Base-by-base conservation (phyloP, 2,329 filamentous ascomycete species). In the Diaporthe batatas region DNA sequence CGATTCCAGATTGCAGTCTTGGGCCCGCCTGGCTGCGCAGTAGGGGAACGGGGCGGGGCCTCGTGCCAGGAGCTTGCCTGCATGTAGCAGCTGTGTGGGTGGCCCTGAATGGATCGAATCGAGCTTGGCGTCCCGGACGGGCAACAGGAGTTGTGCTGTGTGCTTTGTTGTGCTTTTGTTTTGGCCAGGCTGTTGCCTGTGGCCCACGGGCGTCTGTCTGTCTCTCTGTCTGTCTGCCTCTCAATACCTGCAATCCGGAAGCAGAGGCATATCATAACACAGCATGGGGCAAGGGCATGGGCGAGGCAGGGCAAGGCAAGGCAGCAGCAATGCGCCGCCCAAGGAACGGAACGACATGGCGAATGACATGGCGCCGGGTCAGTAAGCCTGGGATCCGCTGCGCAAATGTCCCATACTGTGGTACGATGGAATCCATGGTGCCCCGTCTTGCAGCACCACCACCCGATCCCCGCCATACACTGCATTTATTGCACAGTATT, bases 51-150 rank as follows among this genome's bases (percentile, higher is more conserved):
- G 42, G 68, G 68, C 68, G 68, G 68, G 68, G 68, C 68, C 29
- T 23, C 23, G 23, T 51, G 42, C 57, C 42, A 65, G 59, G 59
- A 65, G 59, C 59, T 65, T 58, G 54, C 54, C 54, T 70, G 68
- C 44, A 23, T 47, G 21, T 49, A 36, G 53, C 67, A 23, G 14
- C n/a, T 34, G 67, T 34, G 67, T 55, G 67, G 53, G 34, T 32
- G 54, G 67, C 53, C 39, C 54, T 29, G 39, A 69, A 69, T 70
- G 68, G 68, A 70, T 39, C 29, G 53, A 53, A 23, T 42, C 42
- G 68, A 70, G 49, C 68, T 70, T 70, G 68, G 68, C 68, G 49
- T 57, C 57, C 68, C 44, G 55, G 68, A 62, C 23, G 44, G 68
- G 68, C 53, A 70, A 59, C 62, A 65, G 44, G 62, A 51, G 44